A percentile compares a stretch with the other conserved stretches of the same genome.
These are phyloP conservation scores for Lichtheimia ramosa DNA, from an alignment of 371 early-diverging fungal species.

Conservation along the genomic window DNA sequence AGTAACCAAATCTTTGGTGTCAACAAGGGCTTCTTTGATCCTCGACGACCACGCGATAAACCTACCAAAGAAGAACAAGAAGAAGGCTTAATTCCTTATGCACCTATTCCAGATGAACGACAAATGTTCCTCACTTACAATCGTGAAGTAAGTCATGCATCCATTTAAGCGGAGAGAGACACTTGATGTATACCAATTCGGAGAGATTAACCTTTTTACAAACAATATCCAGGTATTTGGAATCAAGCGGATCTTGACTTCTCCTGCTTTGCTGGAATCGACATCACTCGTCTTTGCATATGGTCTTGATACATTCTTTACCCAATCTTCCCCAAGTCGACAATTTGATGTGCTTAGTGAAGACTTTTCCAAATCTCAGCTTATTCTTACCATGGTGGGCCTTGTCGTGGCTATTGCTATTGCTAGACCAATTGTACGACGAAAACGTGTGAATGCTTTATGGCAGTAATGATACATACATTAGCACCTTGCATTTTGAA, in stretches of 20 bases:
- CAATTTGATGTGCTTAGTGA: conserved; percentile 91
- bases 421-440: conserved; percentile 71
- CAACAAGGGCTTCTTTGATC: conserved; percentile 81
- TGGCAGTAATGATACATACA: conserved; percentile 47
- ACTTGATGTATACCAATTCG: too few species aligned
- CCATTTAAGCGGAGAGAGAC: not conserved
- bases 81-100: conserved; percentile 81
- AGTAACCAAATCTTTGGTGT: conserved; percentile 74
- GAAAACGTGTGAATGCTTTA: conserved; percentile 58
- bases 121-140: conserved; percentile 74
- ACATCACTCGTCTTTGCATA: conserved; percentile 86
- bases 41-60: conserved; percentile 72
- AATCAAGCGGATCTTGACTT: conserved; percentile 64
- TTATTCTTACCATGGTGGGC: conserved; percentile 80
- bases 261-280: conserved; percentile 87
- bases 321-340: conserved; percentile 80
- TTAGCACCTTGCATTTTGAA: too few species aligned
- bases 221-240: conserved; percentile 54
- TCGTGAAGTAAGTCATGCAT: conserved; percentile 43
- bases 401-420: conserved; percentile 69
- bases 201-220: too few species aligned
- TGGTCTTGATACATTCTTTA: conserved; percentile 89
- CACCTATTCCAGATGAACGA: conserved; percentile 66
- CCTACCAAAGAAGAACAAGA: conserved; percentile 75
- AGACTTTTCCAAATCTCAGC: conserved; percentile 83